A percentile compares a stretch with the other conserved stretches of the same genome.
Evolutionary conservation across 768 basidiomycete species (phyloP).

Genomic region (Suillus subluteus): DNA sequence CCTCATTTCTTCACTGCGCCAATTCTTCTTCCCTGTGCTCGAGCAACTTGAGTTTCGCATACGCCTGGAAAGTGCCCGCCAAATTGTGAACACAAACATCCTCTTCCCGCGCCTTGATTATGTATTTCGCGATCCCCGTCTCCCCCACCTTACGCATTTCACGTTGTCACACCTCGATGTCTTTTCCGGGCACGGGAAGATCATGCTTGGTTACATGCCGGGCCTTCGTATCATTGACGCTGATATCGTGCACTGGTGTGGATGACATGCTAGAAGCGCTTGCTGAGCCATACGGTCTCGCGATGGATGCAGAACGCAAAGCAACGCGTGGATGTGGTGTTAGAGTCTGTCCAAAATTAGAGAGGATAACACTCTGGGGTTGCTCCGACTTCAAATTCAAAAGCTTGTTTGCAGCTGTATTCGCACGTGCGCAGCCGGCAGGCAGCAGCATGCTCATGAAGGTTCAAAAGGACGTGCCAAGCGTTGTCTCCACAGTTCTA

Average conservation of each 20-base stretch:
- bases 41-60: slow-evolving; percentile 48
- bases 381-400: slow-evolving; percentile 47
- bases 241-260: slow-evolving; percentile 51
- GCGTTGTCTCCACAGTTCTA: slow-evolving; percentile 24
- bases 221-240: slow-evolving; percentile 48
- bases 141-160: slow-evolving; percentile 52
- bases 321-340: slow-evolving; percentile 35
- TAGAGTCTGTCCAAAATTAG: slow-evolving; percentile 53
- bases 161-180: slow-evolving; percentile 52
- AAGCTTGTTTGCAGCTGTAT: slow-evolving; percentile 41
- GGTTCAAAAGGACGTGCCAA: slow-evolving; percentile 14
- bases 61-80: slow-evolving; percentile 34
- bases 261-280: slow-evolving; percentile 44
- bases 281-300: slow-evolving; percentile 38
- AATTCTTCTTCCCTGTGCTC: slow-evolving; percentile 48
- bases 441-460: neutral
- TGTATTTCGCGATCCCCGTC: slow-evolving; percentile 60
- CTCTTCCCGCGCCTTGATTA: slow-evolving; percentile 52
- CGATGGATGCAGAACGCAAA: slow-evolving; percentile 9
- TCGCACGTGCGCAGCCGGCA: slow-evolving; percentile 30
- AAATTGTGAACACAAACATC: slow-evolving; percentile 19
- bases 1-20: slow-evolving; percentile 42
- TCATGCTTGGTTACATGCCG: slow-evolving; percentile 57
- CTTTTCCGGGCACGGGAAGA: slow-evolving; percentile 38
- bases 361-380: slow-evolving; percentile 54